Base-by-base conservation (phyloP, 495 filamentous ascomycete genomes). In the Hyaloscypha bicolor region DNA sequence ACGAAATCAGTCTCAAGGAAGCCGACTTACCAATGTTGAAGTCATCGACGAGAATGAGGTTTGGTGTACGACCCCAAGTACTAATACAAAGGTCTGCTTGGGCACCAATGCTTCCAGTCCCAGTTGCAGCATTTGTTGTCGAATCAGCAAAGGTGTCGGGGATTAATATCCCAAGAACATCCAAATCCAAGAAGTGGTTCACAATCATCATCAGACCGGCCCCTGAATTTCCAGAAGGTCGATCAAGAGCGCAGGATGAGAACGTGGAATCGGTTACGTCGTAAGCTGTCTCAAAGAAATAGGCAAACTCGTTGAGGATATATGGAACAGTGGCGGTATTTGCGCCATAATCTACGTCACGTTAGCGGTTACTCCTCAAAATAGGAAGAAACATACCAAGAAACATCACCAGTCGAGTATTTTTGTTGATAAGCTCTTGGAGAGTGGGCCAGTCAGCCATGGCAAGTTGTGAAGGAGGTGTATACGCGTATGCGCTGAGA, bases 11-110 rank as follows among this genome's bases (percentile, higher is more conserved):
- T 16, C 21, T 45, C 30, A 19, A 19, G 37, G 30, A 31, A 8
- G 2, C 11, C 29, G 30, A 86, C 14, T 79, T 80, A 60, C 91
- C 93, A 60, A 77, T 77, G 71, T 96, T 90, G 78, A 94, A 96
- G 75, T 91, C 96, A 75, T 98, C 94, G 5, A 97, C 92, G 31
- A 97, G 86, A 9, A 98, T 82, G 71, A 96, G 91, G 74, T 91
- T 97, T 0, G 94, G 94, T 2, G 90, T 82, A 42, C 90, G 85
- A 25, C 81, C 81, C 91, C 91, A 96, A 29, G 78, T 78, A 0
- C 65, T 80, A 80, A 82, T 85, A 76, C 94, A 98, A 56, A 87
- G 83, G 9, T 84, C 76, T 0, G 87, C 86, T 77, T 91, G 90
- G 30, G 77, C 65, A 0, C 92, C 93, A 53, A 97, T 78, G 76